Base-by-base conservation (phyloP, 2,329 filamentous ascomycete genomes). In the Grosmannia clavigera region DNA sequence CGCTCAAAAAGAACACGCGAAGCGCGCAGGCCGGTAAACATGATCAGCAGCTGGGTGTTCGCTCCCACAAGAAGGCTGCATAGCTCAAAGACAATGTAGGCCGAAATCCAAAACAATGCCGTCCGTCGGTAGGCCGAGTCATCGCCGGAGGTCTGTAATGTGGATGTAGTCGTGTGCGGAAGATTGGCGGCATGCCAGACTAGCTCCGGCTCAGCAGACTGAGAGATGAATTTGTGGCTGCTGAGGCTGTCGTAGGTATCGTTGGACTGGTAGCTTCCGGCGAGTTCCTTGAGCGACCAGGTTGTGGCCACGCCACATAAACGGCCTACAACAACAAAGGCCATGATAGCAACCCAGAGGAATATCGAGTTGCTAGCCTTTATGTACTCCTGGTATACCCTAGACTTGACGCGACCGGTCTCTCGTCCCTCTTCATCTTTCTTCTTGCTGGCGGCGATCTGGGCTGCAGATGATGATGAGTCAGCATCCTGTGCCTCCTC, bases 281-380 rank as follows among this genome's bases (percentile, higher is more conserved):
- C 65, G 7, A 72, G 66, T 46, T 71, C 68, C 60, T 72, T 72
- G 53, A 72, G 63, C 54, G 69, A 69, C 70, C 70, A 72, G 0
- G 69, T 70, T 16, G 68, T 64, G 10, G 64, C 66, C 3, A 72
- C 66, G 1, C 61, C 61, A 7, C 69, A 50, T 16, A 66, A 58
- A 22, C 69, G 69, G 10, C 61, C 57, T 0, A 63, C 54, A 7
- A 71, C 58, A 22, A 70, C 57, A 3, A 70, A 60, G 1, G 65
- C 54, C 2, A 71, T 31, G 22, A 67, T 66, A 3, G 66, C 19
- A 1, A 65, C 22, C 71, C 70, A 72, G 5, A 67, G 64, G 1
- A 67, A 10, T 1, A 61, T 43, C 2, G 69, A 69, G 10, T 66
- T 68, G 57, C 70, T 68, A 25, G 70, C 67, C 29, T 65, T 62